A percentile compares a stretch with the other conserved stretches of the same genome.
phyloP scores from a whole-genome alignment of 805 yeast species.

The Metschnikowia picachoensis region DNA sequence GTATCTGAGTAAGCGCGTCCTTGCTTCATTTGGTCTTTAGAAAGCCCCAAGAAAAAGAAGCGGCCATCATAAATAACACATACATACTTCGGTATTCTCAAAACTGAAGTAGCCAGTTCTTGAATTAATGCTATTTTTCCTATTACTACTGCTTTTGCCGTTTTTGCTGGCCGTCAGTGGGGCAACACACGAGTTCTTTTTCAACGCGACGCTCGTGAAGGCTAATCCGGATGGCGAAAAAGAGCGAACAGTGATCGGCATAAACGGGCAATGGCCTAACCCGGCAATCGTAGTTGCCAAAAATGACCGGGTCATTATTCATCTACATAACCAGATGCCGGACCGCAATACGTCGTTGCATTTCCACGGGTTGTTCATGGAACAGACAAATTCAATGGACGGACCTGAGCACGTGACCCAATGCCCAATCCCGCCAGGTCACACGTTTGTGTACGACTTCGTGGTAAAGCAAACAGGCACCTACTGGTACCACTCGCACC shows the following conservation, averaged over 20 bases:
- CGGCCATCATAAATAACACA: too few species aligned
- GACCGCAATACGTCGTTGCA: conserved; percentile 40
- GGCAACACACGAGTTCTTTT: conserved; percentile 31
- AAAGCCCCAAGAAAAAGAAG: not conserved
- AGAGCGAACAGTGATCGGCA: conserved; percentile 51
- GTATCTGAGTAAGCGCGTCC: not conserved
- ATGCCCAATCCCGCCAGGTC: conserved; percentile 43
- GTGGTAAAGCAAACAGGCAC: conserved; percentile 20
- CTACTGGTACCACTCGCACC: conserved; percentile 76
- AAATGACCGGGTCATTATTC: conserved; percentile 39
- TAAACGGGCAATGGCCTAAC: conserved; percentile 48
- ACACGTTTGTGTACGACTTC: conserved; percentile 37
- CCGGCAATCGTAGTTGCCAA: conserved; percentile 37
- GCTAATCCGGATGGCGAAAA: conserved; percentile 57
- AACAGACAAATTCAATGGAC: conserved; percentile 38
- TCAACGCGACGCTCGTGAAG: conserved; percentile 34
- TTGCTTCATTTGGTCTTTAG: not conserved
- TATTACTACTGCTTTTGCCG: conserved; percentile 2
- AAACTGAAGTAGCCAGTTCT: too few species aligned
- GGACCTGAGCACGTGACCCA: conserved; percentile 46
- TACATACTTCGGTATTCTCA: too few species aligned
- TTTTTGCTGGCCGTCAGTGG: conserved; percentile 14
- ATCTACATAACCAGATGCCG: conserved; percentile 30
- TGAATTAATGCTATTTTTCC: not conserved
- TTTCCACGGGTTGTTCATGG: conserved; percentile 44